Evolutionary conservation across 805 yeast species (phyloP).

Genomic region (Cyberlindnera veronae): DNA sequence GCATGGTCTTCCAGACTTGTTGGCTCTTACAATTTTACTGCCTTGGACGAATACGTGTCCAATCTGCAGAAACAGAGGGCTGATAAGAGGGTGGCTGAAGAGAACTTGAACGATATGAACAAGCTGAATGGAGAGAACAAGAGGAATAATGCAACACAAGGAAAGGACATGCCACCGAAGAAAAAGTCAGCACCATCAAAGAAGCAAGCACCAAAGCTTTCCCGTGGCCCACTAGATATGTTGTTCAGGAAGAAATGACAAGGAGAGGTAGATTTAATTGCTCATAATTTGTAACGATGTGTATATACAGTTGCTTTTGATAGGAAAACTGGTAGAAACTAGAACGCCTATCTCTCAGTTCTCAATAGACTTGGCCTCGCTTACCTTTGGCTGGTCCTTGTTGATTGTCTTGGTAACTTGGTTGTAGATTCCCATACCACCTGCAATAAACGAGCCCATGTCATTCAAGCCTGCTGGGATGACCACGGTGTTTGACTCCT

Average conservation of each 20-base stretch:
- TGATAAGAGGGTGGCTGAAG: constrained; percentile 30
- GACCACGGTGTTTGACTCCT: constrained; percentile 74
- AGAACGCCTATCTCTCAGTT: not conserved
- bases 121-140: constrained; percentile 19
- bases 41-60: constrained; percentile 29
- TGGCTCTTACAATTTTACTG: constrained; percentile 31
- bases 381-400: constrained; percentile 2
- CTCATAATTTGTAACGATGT: too few relatives aligned
- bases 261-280: too few relatives aligned
- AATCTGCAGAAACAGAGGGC: constrained; percentile 18
- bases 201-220: constrained; percentile 45
- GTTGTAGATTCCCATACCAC: constrained; percentile 71
- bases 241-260: constrained; percentile 48
- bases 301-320: constrained; percentile 2
- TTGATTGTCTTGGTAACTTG: constrained; percentile 36
- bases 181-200: constrained; percentile 28
- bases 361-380: constrained; percentile 8
- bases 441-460: constrained; percentile 68
- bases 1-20: constrained; percentile 22
- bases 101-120: constrained; percentile 30
- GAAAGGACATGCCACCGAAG: constrained; percentile 26
- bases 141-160: constrained; percentile 10
- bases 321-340: not conserved
- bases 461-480: constrained; percentile 76
- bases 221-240: constrained; percentile 67